These are phyloP conservation scores for Pythium brassicae DNA, from an alignment of 352 stramenopile species.

Conservation along the genomic window DNA sequence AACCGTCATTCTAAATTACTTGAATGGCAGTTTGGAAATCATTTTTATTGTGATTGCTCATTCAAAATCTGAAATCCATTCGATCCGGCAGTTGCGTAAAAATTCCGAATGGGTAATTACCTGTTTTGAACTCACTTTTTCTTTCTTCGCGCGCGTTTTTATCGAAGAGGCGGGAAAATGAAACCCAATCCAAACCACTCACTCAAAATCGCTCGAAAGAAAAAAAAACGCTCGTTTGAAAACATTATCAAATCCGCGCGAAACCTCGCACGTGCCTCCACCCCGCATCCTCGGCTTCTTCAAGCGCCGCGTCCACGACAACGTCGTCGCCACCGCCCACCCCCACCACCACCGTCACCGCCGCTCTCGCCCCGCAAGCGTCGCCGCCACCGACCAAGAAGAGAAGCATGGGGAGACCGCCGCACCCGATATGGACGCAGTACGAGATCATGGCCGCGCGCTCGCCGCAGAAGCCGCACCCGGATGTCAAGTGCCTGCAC, in stretches of 20 bases:
- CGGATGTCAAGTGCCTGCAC: constrained; percentile 1
- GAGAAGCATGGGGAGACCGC: not conserved
- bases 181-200: not conserved
- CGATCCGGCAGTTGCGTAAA: too few species aligned
- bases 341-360: not conserved
- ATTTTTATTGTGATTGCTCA: too few species aligned
- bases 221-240: constrained; percentile 1
- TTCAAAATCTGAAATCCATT: too few species aligned
- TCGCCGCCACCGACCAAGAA: not conserved
- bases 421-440: constrained; percentile 1
- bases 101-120: too few species aligned
- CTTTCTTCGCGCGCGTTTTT: too few species aligned
- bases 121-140: too few species aligned
- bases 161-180: too few species aligned
- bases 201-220: not conserved
- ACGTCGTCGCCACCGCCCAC: not conserved
- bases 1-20: too few species aligned
- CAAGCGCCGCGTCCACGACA: not conserved
- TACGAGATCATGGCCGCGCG: not conserved
- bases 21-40: too few species aligned
- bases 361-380: too few species aligned
- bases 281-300: too few species aligned
- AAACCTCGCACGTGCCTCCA: not conserved
- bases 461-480: not conserved
- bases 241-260: not conserved